Base-by-base conservation (phyloP, 2,329 filamentous ascomycete species). In the Trichoderma sp. region DNA sequence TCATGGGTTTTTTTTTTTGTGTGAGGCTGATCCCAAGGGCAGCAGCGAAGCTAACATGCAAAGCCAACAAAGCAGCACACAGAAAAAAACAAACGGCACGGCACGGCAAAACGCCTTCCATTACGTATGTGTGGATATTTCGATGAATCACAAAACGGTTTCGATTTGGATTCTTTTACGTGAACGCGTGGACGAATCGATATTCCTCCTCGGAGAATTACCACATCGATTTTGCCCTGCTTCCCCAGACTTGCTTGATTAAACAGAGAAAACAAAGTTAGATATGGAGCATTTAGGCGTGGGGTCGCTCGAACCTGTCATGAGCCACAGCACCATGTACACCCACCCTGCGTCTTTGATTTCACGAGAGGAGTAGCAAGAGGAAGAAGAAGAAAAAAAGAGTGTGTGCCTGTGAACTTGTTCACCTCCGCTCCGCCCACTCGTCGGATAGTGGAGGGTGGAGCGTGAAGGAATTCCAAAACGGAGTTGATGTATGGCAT, bases 221-320 rank as follows among this genome's bases (percentile, higher is more conserved):
- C 55, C 55, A 67, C 55, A 37, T 59, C 55, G 63, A 58, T 59
- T 59, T 67, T 43, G 40, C 40, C 40, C 40, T 21, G 14, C 2
- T 66, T 66, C 63, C 63, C 63, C 63, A 67, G 63, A 67, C 63
- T 52, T 37, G 33, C 24, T 58, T 58, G 14, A 35, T 24, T 56
- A 49, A 57, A 43, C 19, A 59, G 37, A 27, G 21, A 62, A 62
- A 33, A 59, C 63, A 59, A 49, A 52, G 55, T 59, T 67, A 58
- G 40, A 52, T 67, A 67, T 67, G 55, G 63, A 67, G 63, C 55
- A 67, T 55, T 27, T 27, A n/a, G 35, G 40, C 55, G 63, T 67
- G 63, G 63, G 63, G 63, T 67, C 63, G 49, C 58, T 59, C 35
- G 40, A 31, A 21, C 57, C 53, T 66, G 63, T 66, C 63, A 66